phyloP scores from a whole-genome alignment of 805 yeast species.

The Wickerhamiella lipophila region DNA sequence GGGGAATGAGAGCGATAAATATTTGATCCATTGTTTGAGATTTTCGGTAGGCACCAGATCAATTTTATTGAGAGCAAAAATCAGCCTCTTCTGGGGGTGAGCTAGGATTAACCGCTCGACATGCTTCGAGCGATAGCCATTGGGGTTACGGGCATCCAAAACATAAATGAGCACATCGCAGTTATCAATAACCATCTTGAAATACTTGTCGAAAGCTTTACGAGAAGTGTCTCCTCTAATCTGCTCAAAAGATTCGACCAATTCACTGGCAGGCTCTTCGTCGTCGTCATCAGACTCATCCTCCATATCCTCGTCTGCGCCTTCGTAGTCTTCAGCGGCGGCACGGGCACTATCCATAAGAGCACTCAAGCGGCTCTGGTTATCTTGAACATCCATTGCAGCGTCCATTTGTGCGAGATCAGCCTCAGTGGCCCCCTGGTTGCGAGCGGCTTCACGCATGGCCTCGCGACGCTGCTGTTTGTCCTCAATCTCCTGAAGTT shows the following conservation, averaged over 20 bases:
- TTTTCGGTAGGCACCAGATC: conserved; percentile 83
- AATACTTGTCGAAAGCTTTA: conserved; percentile 86
- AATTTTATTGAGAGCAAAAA: conserved; percentile 77
- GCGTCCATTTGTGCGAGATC: conserved; percentile 31
- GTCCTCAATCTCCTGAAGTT: conserved; percentile 34
- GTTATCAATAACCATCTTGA: conserved; percentile 83
- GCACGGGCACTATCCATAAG: conserved; percentile 78
- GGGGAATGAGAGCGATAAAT: conserved; percentile 73
- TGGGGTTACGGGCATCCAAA: conserved; percentile 96
- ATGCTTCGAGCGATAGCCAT: conserved; percentile 78
- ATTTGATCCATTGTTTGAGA: conserved; percentile 70
- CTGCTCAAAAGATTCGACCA: conserved; percentile 32
- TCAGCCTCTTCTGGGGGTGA: conserved; percentile 68
- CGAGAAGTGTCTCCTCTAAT: conserved; percentile 31
- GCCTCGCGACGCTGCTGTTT: conserved; percentile 30
- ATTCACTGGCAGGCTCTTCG: conserved; percentile 23
- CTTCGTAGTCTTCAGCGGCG: conserved; percentile 72
- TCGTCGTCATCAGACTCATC: conserved; percentile 33
- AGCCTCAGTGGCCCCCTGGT: conserved; percentile 30
- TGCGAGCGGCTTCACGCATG: conserved; percentile 26
- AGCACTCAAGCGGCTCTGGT: conserved; percentile 58
- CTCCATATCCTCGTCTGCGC: conserved; percentile 31
- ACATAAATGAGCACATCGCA: conserved; percentile 86
- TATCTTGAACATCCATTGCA: conserved; percentile 29
- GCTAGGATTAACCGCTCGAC: conserved; percentile 83